Evolutionary conservation across 306 rosid genomes (phyloP), one percentile per base, ranked within the genome.

Genomic region (Benincasa hispida): DNA sequence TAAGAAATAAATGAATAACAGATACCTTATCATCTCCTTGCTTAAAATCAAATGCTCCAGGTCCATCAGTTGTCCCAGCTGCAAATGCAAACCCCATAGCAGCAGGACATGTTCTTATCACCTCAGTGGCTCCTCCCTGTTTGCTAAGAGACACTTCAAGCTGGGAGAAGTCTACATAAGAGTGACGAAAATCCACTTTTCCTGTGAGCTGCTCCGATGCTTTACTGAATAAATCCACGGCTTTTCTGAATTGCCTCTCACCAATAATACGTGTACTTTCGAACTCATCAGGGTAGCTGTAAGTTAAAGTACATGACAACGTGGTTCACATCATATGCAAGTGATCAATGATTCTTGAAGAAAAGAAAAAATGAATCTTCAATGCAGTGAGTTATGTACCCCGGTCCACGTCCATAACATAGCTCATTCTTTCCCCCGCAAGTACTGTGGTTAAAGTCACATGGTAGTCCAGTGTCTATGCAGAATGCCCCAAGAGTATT

Each of bases 21-120:
- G 69, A 62, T 32, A 93, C 98, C 97, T 86, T 78, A 80, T 87
- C 85, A 82, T 93, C 97, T 39, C 97, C 98, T 83, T 93, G 98
- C 81, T 67, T 85, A 86, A 91, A 91, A 86, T 91, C 98, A 82
- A 93, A 93, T 54, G 98, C 93, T 76, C 98, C 97, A 63, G 98
- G 98, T 56, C 98, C 98, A 76, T 93, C 98, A 27, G 97, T 93
- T 74, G 96, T 93, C 79, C 98, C 98, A 21, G 98, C 98, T 9
- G 93, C 98, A 89, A 91, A 93, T 75, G 89, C 96, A 83, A 93
- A 93, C 21, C 98, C 98, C 98, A 93, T 93, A 51, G 98, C 95
- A 32, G 98, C 97, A 35, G 98, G 96, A 74, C 98, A 93, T 76
- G 98, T 93, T 82, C 88, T 91, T 48, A 83, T 90, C 69, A 78